Conservation (phyloP, 139 green algal species). For the Ettlia oleoabundans region DNA sequence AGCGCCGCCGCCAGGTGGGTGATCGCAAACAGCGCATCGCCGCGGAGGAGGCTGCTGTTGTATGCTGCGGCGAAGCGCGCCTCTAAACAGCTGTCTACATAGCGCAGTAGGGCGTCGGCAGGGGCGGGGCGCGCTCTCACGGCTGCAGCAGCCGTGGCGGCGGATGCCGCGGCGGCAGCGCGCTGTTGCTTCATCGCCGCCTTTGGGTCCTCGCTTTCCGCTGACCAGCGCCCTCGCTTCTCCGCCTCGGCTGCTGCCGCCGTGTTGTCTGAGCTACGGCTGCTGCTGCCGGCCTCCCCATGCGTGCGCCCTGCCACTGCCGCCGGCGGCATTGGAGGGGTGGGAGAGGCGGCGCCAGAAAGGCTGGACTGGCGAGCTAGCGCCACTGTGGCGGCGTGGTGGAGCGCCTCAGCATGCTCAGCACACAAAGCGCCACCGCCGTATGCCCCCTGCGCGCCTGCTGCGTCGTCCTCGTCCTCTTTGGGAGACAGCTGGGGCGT, state of each 20-base stretch:
- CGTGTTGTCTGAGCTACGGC: neutral
- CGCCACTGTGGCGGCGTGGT: neutral
- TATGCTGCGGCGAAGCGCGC: slow-evolving; percentile 9
- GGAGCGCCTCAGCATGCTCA: neutral
- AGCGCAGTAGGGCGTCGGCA: neutral
- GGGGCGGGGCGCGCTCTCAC: too few species aligned
- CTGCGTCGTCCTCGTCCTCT: too few species aligned
- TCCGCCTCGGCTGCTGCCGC: neutral
- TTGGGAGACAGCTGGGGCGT: neutral
- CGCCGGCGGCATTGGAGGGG: neutral
- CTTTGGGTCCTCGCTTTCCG: neutral
- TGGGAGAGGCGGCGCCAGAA: neutral
- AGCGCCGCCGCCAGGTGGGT: neutral
- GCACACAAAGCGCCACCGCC: too few species aligned
- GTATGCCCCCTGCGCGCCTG: neutral
- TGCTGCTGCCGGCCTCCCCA: neutral
- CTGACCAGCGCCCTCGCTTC: neutral
- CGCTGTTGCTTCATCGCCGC: neutral
- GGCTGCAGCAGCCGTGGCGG: neutral
- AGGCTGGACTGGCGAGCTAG: neutral
- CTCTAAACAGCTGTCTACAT: neutral
- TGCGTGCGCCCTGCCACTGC: too few species aligned
- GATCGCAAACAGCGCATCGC: neutral
- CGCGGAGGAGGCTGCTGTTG: neutral
- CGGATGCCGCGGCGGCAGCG: neutral